These are phyloP conservation scores for Carex pumila DNA, from an alignment of 176 grass and related monocot genomes.

Conservation along the genomic window DNA sequence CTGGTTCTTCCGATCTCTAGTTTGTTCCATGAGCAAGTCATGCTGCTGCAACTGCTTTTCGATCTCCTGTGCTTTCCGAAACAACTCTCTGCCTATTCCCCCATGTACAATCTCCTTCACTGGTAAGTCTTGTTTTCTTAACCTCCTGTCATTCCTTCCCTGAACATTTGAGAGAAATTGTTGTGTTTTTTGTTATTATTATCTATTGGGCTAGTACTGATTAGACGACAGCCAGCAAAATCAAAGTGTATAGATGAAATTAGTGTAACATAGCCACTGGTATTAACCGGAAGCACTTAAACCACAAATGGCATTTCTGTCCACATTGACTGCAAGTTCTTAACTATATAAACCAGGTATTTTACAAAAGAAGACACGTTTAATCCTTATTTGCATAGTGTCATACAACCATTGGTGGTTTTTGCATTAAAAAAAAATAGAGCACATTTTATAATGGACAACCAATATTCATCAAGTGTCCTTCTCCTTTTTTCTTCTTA, in stretches of 20 bases:
- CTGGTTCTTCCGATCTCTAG: slow-evolving; percentile 91
- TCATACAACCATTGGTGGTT: background rate
- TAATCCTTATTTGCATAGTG: background rate
- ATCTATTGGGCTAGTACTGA: background rate
- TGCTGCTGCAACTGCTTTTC: slow-evolving; percentile 63
- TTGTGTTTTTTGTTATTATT: background rate
- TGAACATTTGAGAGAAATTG: slow-evolving; percentile 34
- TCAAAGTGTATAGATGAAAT: background rate
- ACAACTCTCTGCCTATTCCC: slow-evolving; percentile 56
- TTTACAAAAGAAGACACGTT: background rate
- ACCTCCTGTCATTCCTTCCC: slow-evolving; percentile 38
- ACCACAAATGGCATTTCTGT: background rate
- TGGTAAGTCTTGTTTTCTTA: slow-evolving; percentile 44
- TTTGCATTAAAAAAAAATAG: background rate
- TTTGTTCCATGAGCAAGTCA: slow-evolving; percentile 77
- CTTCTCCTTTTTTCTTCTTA: background rate
- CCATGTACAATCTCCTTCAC: slow-evolving; percentile 51
- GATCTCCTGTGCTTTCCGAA: slow-evolving; percentile 64
- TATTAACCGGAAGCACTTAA: background rate
- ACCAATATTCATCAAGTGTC: background rate
- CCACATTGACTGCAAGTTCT: background rate
- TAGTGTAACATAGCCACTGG: background rate
- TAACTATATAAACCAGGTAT: background rate
- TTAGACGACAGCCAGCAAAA: background rate
- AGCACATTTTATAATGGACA: background rate